phyloP scores from a whole-genome alignment of 83 land plant genomes.

The Diphasiastrum complanatum region DNA sequence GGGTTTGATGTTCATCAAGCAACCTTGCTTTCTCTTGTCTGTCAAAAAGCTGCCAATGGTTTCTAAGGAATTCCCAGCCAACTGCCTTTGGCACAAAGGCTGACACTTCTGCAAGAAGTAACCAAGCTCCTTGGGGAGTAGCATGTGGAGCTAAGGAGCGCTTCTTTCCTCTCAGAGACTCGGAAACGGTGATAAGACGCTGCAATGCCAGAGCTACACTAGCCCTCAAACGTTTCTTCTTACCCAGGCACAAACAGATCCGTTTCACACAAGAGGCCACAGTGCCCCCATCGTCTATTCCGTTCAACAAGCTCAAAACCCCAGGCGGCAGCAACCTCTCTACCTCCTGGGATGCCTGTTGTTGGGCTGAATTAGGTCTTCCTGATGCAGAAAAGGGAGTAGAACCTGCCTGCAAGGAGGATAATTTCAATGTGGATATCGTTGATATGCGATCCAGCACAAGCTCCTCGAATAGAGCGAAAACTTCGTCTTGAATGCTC shows the following conservation, averaged over 20 bases:
- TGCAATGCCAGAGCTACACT: conserved; percentile 58
- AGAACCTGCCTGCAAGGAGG: neutral
- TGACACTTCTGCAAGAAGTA: conserved; percentile 78
- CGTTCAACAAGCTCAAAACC: conserved; percentile 42
- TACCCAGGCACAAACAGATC: conserved; percentile 66
- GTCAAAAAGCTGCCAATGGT: conserved; percentile 80
- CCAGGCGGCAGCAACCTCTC: conserved; percentile 42
- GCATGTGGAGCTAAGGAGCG: conserved; percentile 40
- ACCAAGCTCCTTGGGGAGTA: conserved; percentile 80
- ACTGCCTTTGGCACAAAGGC: conserved; percentile 61
- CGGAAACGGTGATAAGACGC: conserved; percentile 55
- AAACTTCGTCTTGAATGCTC: conserved; percentile 79
- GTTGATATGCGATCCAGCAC: conserved; percentile 56
- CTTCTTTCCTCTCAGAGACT: conserved; percentile 38
- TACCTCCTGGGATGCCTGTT: conserved; percentile 30
- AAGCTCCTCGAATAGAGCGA: conserved; percentile 62
- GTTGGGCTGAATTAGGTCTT: neutral
- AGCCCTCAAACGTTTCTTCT: conserved; percentile 52
- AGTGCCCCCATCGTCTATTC: conserved; percentile 45
- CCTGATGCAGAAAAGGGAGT: too few relatives aligned
- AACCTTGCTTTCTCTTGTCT: conserved; percentile 9
- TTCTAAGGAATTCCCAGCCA: conserved; percentile 70
- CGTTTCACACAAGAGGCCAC: conserved; percentile 69
- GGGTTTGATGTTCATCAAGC: neutral
- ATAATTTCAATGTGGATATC: conserved; percentile 10